Evolutionary conservation across 192 early-diverging fungal species (phyloP), one percentile per base, ranked within the genome.

Genomic region (Coemansia sp.): DNA sequence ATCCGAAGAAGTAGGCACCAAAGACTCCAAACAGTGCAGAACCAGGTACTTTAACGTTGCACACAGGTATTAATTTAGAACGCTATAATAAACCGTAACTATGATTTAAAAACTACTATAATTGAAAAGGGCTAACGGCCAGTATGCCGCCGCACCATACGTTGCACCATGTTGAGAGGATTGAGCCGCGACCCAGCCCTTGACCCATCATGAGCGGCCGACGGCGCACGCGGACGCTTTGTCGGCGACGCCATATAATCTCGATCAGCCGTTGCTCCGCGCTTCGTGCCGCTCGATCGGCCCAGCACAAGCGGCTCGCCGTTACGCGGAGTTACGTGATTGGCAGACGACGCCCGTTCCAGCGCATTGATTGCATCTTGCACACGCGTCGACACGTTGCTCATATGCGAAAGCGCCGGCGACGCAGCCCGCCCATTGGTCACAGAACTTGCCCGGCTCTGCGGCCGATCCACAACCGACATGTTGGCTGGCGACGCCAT

Each of bases 351-450:
- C 5, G 66, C 66, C 9, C 70, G 62, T 50, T 79, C 71, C 45
- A 79, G 48, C 49, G 62, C 54, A 45, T 54, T 55, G 11, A 79
- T 79, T 11, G 76, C 62, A 6, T 73, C 71, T 54, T 73, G 71
- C 12, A 79, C 58, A 0, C 76, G 45, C 5, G 57, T 52, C 6
- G 76, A 79, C 6, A 73, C 71, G 8, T 60, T 73, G 43, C 76
- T 79, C 15, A 45, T 54, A 12, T 66, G 66, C 15, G 76, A 79
- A 8, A 73, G 47, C 17, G 76, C 76, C 17, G 76, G 71, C 11
- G 76, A 79, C n/a, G 22, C 75, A 1, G 76, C 47, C 10, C 76
- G 65, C 7, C 43, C 58, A 24, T 54, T 63, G 14, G 41, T 51
- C 2, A 54, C 35, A 0, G 53, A 55, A 47, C 62, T 75, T 3